Conservation (phyloP, 805 yeast species). For the Candida corydali region DNA sequence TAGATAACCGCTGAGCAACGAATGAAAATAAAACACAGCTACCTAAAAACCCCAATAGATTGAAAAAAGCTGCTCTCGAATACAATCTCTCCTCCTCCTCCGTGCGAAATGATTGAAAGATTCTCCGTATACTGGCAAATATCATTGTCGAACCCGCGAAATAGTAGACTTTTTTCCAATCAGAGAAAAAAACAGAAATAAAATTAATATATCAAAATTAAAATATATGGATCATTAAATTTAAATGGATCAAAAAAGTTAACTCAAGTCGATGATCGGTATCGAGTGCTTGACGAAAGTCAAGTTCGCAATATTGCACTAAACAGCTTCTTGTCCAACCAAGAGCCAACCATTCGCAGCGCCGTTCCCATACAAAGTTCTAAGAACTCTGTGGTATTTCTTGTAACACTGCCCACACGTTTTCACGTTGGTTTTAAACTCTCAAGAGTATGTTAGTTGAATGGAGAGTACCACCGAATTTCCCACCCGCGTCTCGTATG, state of each 20-base stretch:
- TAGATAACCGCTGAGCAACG: slow-evolving; percentile 58
- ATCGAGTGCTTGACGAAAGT: slow-evolving; percentile 45
- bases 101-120: slow-evolving; percentile 77
- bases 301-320: slow-evolving; percentile 58
- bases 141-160: slow-evolving; percentile 35
- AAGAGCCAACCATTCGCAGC: slow-evolving; percentile 52
- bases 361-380: slow-evolving; percentile 47
- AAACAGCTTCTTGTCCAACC: slow-evolving; percentile 38
- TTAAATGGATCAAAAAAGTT: slow-evolving; percentile 24
- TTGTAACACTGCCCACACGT: slow-evolving; percentile 57
- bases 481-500: slow-evolving; percentile 46
- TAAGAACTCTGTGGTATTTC: slow-evolving; percentile 30
- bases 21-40: slow-evolving; percentile 78
- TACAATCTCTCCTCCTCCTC: slow-evolving; percentile 80
- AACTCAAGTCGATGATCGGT: slow-evolving; percentile 56
- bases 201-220: slow-evolving; percentile 4
- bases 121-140: slow-evolving; percentile 70
- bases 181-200: not conserved
- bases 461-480: slow-evolving; percentile 61
- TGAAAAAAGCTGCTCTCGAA: slow-evolving; percentile 74
- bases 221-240: too few relatives aligned
- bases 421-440: slow-evolving; percentile 47
- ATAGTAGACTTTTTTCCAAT: too few relatives aligned
- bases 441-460: slow-evolving; percentile 48
- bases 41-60: slow-evolving; percentile 74